Conservation (phyloP, 148 eudicot species). For the Fagopyrum tataricum region DNA sequence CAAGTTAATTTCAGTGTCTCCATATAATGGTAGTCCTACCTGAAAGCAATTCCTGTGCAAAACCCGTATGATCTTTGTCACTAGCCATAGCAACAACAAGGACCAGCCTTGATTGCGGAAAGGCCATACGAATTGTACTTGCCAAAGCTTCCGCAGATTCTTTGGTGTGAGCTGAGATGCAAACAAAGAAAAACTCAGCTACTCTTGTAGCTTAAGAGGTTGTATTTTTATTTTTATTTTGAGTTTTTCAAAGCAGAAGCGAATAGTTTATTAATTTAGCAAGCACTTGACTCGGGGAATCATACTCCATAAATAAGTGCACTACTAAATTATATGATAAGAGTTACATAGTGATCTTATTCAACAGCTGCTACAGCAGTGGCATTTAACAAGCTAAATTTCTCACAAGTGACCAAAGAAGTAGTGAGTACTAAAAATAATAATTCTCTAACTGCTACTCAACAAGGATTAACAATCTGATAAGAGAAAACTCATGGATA, state of each 20-base stretch:
- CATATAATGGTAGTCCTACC: slow-evolving; percentile 16
- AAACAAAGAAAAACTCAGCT: slow-evolving; percentile 17
- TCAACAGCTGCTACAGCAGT: neutral
- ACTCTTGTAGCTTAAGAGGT: neutral
- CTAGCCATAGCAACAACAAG: slow-evolving; percentile 94
- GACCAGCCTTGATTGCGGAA: slow-evolving; percentile 41
- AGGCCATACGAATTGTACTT: slow-evolving; percentile 46
- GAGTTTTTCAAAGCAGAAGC: neutral
- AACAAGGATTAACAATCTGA: neutral
- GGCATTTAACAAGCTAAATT: neutral
- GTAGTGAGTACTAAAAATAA: neutral
- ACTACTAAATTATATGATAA: neutral
- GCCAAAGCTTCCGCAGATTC: slow-evolving; percentile 88
- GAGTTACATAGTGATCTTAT: neutral
- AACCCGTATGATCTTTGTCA: slow-evolving; percentile 89
- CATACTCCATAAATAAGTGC: neutral
- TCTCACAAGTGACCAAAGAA: neutral
- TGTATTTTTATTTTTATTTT: neutral
- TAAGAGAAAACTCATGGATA: neutral
- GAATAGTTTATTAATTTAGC: neutral
- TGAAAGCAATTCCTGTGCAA: slow-evolving; percentile 68
- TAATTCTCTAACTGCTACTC: neutral
- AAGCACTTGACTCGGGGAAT: neutral
- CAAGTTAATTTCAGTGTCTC: too few species aligned
- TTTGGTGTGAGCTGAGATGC: slow-evolving; percentile 69